Evolutionary conservation across 2,329 filamentous ascomycete genomes (phyloP).

Genomic region (Nemania sp.): DNA sequence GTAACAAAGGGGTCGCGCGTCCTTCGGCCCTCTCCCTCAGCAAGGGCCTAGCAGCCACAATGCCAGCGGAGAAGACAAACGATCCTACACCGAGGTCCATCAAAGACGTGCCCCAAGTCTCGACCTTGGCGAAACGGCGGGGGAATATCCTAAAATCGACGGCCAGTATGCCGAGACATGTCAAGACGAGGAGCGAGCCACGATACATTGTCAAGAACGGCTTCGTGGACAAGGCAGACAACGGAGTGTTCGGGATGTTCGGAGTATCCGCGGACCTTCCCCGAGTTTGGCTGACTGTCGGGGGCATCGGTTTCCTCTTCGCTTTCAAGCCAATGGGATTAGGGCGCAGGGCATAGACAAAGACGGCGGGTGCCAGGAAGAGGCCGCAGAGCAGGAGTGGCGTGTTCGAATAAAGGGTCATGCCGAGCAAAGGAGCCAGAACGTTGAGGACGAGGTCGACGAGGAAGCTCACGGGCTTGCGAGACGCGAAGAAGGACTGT

Average conservation of each 20-base stretch:
- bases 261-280: slow-evolving; percentile 25
- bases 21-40: slow-evolving; percentile 69
- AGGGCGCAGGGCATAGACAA: slow-evolving; percentile 61
- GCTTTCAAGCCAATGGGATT: slow-evolving; percentile 45
- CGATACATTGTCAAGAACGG: slow-evolving; percentile 93
- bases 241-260: slow-evolving; percentile 57
- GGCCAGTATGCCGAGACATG: slow-evolving; percentile 89
- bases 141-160: slow-evolving; percentile 96
- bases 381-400: slow-evolving; percentile 76
- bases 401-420: slow-evolving; percentile 78
- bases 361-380: slow-evolving; percentile 70
- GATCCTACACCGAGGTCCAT: slow-evolving; percentile 98
- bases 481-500: slow-evolving; percentile 80
- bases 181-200: slow-evolving; percentile 87
- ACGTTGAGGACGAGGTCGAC: slow-evolving; percentile 91
- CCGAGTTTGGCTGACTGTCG: slow-evolving; percentile 48
- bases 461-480: slow-evolving; percentile 67
- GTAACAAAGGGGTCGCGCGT: slow-evolving; percentile 52
- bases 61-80: slow-evolving; percentile 91
- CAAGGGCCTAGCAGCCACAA: slow-evolving; percentile 84
- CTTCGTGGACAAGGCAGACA: slow-evolving; percentile 76
- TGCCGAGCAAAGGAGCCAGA: slow-evolving; percentile 78
- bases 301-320: slow-evolving; percentile 57
- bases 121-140: slow-evolving; percentile 92
- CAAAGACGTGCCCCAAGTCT: slow-evolving; percentile 98